phyloP scores from a whole-genome alignment of 352 stramenopile genomes.

The Pythium dissimile region DNA sequence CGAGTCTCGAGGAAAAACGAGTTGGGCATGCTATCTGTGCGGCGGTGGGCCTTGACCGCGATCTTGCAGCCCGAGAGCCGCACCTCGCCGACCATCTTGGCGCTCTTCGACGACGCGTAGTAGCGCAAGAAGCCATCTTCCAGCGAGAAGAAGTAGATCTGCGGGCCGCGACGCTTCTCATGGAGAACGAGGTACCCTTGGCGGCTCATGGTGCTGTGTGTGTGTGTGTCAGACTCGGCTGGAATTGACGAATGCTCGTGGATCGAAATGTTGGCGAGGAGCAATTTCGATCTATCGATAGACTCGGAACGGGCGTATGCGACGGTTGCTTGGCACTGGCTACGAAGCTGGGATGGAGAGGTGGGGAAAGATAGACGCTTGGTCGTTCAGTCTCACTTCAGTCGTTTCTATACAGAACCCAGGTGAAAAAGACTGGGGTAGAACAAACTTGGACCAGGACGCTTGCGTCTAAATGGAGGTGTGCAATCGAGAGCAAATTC shows the following conservation, averaged over 20 bases:
- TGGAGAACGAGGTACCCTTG: constrained; percentile 81
- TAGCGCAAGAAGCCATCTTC: constrained; percentile 80
- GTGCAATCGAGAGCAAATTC: neutral
- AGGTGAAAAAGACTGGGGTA: no score
- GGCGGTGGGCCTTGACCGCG: constrained; percentile 76
- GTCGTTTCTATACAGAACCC: constrained; percentile 4
- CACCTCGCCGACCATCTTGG: constrained; percentile 53
- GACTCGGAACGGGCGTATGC: neutral
- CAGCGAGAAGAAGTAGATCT: constrained; percentile 70
- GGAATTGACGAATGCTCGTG: no score
- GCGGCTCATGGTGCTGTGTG: constrained; percentile 42
- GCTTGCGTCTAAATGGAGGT: constrained; percentile 3
- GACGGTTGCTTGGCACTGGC: constrained; percentile 9
- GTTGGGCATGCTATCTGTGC: constrained; percentile 56
- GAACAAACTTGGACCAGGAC: no score
- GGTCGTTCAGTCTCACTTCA: constrained; percentile 4
- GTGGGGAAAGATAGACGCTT: neutral
- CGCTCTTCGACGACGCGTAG: constrained; percentile 39
- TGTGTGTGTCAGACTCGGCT: no score
- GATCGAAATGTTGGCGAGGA: constrained; percentile 10
- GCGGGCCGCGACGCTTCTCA: constrained; percentile 48
- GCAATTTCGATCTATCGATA: neutral
- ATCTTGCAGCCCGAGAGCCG: constrained; percentile 83
- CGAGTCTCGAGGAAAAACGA: constrained; percentile 82
- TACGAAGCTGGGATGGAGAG: constrained; percentile 16